Evolutionary conservation across 805 yeast species (phyloP), one percentile per base, ranked within the genome.

Genomic region (Ogataea henricii): DNA sequence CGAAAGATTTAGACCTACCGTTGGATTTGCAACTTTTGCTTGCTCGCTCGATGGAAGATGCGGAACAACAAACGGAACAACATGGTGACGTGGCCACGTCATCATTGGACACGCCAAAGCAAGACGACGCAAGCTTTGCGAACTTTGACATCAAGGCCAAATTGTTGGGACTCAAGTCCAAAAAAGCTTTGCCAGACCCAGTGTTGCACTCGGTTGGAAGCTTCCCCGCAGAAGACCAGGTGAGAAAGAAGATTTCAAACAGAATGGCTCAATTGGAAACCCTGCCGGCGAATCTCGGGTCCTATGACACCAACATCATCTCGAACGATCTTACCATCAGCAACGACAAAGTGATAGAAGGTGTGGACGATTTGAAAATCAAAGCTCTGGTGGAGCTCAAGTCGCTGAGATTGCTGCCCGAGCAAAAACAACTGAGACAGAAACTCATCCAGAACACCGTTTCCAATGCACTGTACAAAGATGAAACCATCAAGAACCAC

Each of bases 401-500:
- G 63, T 71, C 87, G 1, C 69, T 87, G 49, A 79, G 83, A 55
- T 63, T 86, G 3, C 70, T 87, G 46, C 73, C 86, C 1, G 80
- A 83, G 55, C 96, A 87, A 62, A 87, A 87, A 60, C 81, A 79
- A 48, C 55, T 86, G 43, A 82, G 89, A 62, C 84, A 83, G 59
- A 75, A 73, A 52, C 62, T 87, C 18, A 64, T 86, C n/a, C 64
- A 62, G 29, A 57, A 59, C 29, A 49, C 59, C 2, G 56, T 66
- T 18, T 53, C 65, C 7, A 52, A 58, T 77, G 46, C 85, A 5
- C 85, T 85, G 57, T 77, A 78, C 53, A 70, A 72, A 44, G 73
- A 77, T 49, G 78, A 79, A 5, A 67, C 69, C 32, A 65, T 85
- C 48, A 75, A 75, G 43, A 71, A 73, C 39, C 74, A 80, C 46